Evolutionary conservation across 83 land plant genomes (phyloP), one percentile per base, ranked within the genome.

Genomic region (Diphasiastrum complanatum): DNA sequence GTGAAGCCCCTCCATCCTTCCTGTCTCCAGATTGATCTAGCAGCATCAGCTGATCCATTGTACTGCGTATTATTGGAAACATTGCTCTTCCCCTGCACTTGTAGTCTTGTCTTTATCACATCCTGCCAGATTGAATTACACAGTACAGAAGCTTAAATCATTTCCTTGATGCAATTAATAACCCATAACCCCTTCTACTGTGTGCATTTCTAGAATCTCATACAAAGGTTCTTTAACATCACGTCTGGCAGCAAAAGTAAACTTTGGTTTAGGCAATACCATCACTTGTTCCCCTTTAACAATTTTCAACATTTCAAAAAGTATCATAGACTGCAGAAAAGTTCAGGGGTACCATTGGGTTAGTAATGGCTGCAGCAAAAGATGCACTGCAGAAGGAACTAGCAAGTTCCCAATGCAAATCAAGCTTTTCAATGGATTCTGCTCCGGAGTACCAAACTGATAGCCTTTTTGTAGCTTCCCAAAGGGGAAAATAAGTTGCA

Each of bases 31-130:
- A 73, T 73, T 18, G 72, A 50, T 25, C 33, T 35, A 14, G 71
- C 76, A 0, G 76, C 76, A 60, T 73, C 73, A 45, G 48, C 26
- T 0, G 76, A 72, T 10, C 76, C 72, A 6, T 22, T 60, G 37
- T 73, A 73, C 3, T 73, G 61, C 22, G 76, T 73, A 31, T 33
- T 33, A 34, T 34, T 60, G 2, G 35, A 26, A 8, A 68, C 73
- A 51, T 73, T 73, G 54, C 64, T 73, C 47, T 73, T 73, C 18
- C 76, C 76, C 25, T 73, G 76, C 0, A 73, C 76, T 51, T 73
- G 76, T 58, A 73, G 37, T 28, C 76, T 59, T 37, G 76, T 73
- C 37, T 73, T 73, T 25, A 73, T 60, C 31, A 73, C 71, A 52
- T 73, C 76, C 76, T 73, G 58, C 30, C n/a, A n/a, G n/a, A n/a